Percentiles rank a stretch among this genome's conserved stretches.
These are phyloP conservation scores for Epichloe gansuensis DNA, from an alignment of 2,329 filamentous ascomycete species.

Conservation along the genomic window DNA sequence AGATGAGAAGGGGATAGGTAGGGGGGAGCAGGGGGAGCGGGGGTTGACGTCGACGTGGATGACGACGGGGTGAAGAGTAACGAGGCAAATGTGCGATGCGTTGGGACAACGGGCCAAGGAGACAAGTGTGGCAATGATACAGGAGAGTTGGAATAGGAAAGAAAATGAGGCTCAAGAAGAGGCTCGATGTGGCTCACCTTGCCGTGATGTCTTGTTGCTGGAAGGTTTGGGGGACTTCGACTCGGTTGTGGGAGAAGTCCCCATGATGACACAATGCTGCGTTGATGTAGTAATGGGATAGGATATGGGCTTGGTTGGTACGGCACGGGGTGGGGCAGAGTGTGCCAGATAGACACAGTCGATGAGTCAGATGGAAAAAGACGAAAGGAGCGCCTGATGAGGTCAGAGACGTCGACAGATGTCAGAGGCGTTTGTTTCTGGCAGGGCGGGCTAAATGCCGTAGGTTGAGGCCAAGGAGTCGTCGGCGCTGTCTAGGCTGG, in stretches of 20 bases:
- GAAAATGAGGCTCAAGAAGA: constrained; percentile 5
- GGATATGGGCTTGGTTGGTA: constrained; percentile 15
- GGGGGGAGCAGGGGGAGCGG: background rate
- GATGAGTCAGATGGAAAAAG: constrained; percentile 10
- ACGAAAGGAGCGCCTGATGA: constrained; percentile 20
- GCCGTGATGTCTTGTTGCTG: constrained; percentile 28
- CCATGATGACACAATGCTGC: constrained; percentile 36
- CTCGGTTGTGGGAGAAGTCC: constrained; percentile 29
- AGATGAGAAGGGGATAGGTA: background rate
- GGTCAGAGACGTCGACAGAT: constrained; percentile 23
- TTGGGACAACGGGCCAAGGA: background rate
- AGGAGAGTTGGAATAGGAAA: background rate
- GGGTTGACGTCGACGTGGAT: background rate
- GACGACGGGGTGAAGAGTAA: constrained; percentile 1
- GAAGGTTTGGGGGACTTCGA: constrained; percentile 37
- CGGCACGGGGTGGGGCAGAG: constrained; percentile 15
- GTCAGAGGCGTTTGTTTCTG: constrained; percentile 9
- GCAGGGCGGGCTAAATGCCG: background rate
- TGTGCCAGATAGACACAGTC: constrained; percentile 12
- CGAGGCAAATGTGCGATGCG: constrained; percentile 3
- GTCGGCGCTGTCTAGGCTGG: constrained; percentile 1
- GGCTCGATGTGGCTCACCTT: constrained; percentile 27
- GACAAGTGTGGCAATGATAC: background rate
- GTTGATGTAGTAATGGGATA: constrained; percentile 26
- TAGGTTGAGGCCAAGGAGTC: background rate